Evolutionary conservation across 2,329 filamentous ascomycete species (phyloP), one percentile per base, ranked within the genome.

Genomic region (Paecilomyces formosus): DNA sequence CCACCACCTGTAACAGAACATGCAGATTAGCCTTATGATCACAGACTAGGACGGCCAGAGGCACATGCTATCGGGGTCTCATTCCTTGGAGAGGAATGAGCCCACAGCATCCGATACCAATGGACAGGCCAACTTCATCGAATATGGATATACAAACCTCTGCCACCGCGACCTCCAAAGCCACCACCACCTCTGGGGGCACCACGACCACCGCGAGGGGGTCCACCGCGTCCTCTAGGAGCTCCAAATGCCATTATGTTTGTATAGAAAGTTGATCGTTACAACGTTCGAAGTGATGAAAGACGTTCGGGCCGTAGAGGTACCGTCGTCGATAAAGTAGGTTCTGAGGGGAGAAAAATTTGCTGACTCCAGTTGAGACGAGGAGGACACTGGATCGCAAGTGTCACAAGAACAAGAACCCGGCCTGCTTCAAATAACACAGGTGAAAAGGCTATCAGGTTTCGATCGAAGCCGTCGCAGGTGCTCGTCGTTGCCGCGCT

Each of bases 1-100:
- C 68, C 87, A 85, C 56, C 82, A 87, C 71, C 68, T 70, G 64
- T 68, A 68, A 63, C 52, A 58, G 53, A 60, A 59, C 62, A 26
- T 60, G 31, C 57, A 35, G 57, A 58, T 69, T 60, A 67, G 66
- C 63, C 49, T 62, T 51, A 54, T 22, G n/a, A 21, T 51, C 51
- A 30, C 53, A 52, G 52, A 55, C 56, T 52, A 35, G 54, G 24
- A 60, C 31, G 57, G 24, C 55, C 24, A 21, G 39, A 31, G 24
- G 18, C 8, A 26, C 26, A 31, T 22, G 39, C 33, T 56, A 15
- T 22, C 50, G 24, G 11, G 45, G 21, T 24, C 21, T 5, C 50
- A n/a, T 28, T n/a, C 26, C 15, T 6, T 21, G n/a, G 24, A 12
- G 11, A 28, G 22, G 22, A 52, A 52, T 28, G 21, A 24, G 12